Conservation (phyloP, 148 eudicot species). For the Cornus kousa region DNA sequence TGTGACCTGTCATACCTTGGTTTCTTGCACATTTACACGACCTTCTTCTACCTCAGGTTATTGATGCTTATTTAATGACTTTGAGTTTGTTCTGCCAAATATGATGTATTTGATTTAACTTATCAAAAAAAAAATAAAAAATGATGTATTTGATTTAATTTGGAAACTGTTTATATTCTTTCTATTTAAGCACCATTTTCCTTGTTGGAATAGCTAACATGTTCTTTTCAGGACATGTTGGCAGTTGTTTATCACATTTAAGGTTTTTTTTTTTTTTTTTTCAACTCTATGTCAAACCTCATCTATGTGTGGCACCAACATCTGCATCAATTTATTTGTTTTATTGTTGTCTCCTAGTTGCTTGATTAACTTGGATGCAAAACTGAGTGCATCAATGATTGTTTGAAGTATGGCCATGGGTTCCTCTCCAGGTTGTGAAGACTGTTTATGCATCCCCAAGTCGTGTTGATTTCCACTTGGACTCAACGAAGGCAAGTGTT, state of each 20-base stretch:
- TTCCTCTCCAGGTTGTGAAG: slow-evolving; percentile 68
- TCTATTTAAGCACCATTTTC: no score
- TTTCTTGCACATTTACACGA: no score
- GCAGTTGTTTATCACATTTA: neutral
- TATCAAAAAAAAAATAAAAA: no score
- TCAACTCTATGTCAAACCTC: neutral
- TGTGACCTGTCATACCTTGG: no score
- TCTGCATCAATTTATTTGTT: neutral
- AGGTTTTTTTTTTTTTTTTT: neutral
- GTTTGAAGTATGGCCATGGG: slow-evolving; percentile 8
- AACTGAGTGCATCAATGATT: slow-evolving; percentile 8
- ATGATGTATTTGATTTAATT: no score
- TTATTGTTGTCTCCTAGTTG: neutral
- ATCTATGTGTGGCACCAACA: neutral
- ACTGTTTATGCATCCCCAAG: slow-evolving; percentile 99
- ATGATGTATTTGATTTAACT: no score
- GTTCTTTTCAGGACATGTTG: neutral
- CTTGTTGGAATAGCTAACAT: neutral
- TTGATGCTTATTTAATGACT: no score
- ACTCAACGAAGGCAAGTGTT: slow-evolving; percentile 84
- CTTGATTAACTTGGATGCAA: slow-evolving; percentile 11
- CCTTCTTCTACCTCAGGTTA: no score
- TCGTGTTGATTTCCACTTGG: slow-evolving; percentile 93
- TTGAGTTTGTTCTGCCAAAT: no score
- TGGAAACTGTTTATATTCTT: no score